phyloP scores from a whole-genome alignment of 768 basidiomycete genomes.

The Boletellus sp. region DNA sequence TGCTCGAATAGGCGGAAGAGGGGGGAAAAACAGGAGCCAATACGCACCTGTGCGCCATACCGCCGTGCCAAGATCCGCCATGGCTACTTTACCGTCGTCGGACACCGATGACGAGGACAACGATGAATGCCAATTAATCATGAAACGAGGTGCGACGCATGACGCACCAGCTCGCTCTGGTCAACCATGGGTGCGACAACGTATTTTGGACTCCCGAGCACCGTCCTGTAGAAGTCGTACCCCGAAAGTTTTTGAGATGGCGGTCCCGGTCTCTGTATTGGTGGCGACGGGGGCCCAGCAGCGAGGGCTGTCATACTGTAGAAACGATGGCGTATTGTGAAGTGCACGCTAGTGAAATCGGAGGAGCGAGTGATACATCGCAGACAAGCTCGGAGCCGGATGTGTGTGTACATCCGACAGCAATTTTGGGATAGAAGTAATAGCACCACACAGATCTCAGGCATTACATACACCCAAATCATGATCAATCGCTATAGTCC shows the following conservation, averaged over 20 bases:
- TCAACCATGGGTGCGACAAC: conserved; percentile 99
- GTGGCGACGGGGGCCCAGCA: background rate
- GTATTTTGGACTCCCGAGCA: conserved; percentile 81
- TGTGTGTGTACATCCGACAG: conserved; percentile 1
- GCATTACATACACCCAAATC: no score
- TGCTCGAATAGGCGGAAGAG: no score
- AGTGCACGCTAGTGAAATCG: background rate
- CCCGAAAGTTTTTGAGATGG: conserved; percentile 51
- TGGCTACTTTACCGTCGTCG: conserved; percentile 50
- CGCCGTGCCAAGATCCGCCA: conserved; percentile 82
- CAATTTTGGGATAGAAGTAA: no score
- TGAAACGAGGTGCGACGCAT: background rate
- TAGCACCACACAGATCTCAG: no score
- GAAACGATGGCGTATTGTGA: background rate
- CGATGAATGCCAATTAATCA: background rate
- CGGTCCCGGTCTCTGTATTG: background rate
- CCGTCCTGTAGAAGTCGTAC: conserved; percentile 78
- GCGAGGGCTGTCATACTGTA: conserved; percentile 4
- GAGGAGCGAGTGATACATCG: conserved; percentile 5
- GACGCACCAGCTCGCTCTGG: conserved; percentile 87
- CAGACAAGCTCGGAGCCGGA: conserved; percentile 1
- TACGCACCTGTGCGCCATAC: conserved; percentile 76
- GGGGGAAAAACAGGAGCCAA: background rate
- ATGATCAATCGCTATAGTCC: no score
- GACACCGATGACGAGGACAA: background rate